Evolutionary conservation across 2,329 filamentous ascomycete genomes (phyloP).

Genomic region (Thelonectria blattea): DNA sequence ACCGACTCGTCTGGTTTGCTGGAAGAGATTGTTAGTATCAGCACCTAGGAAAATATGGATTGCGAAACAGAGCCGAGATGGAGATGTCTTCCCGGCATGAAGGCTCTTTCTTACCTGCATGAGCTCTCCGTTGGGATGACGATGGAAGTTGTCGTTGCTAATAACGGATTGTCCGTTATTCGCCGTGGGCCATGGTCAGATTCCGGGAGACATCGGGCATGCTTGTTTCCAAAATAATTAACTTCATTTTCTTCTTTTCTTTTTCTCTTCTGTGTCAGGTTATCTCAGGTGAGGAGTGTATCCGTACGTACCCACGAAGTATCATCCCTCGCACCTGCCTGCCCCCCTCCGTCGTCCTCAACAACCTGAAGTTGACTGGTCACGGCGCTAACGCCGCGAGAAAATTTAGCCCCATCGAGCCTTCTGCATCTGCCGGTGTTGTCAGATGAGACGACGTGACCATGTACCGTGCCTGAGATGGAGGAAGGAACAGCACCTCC

Average conservation of each 20-base stretch:
- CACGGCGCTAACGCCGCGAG: conserved; percentile 15
- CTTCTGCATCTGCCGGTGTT: conserved; percentile 14
- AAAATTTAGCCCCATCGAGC: background rate
- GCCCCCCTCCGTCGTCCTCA: background rate
- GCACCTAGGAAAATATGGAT: no score
- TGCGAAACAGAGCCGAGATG: background rate
- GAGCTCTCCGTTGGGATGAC: no score
- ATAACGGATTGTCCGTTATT: background rate
- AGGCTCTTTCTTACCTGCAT: background rate
- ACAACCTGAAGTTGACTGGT: conserved; percentile 21
- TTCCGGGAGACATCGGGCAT: background rate
- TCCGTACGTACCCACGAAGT: background rate
- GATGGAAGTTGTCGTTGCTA: background rate
- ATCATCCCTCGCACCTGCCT: background rate
- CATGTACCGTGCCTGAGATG: no score
- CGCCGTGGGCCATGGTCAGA: background rate
- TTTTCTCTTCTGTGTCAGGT: background rate
- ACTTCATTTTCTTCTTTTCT: background rate
- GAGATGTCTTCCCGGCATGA: background rate
- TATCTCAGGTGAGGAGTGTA: background rate
- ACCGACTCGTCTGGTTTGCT: background rate
- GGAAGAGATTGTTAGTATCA: background rate
- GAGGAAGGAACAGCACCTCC: no score
- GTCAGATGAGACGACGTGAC: background rate
- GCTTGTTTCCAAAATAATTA: background rate